Percentiles rank a stretch among this genome's conserved stretches.
Evolutionary conservation across 1,139 yeast species (phyloP).

Genomic region (Arxiozyma heterogenica): DNA sequence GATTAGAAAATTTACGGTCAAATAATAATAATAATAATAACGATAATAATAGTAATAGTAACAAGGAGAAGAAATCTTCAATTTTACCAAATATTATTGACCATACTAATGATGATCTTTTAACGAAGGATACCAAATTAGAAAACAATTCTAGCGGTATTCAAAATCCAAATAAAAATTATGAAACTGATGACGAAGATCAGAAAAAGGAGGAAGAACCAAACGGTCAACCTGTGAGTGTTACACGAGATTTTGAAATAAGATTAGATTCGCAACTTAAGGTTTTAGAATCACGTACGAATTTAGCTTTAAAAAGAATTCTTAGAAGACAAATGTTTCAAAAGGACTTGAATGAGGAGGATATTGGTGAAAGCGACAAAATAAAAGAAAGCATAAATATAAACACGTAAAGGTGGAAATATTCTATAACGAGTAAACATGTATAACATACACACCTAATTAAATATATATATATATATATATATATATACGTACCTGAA

Average conservation of each 20-base stretch:
- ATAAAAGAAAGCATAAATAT: background rate
- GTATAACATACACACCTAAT: background rate
- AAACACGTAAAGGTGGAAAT: background rate
- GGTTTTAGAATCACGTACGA: constrained; percentile 34
- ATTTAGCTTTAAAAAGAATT: constrained; percentile 33
- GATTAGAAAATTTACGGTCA: background rate
- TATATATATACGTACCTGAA: no score
- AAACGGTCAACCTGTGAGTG: background rate
- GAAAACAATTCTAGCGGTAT: background rate
- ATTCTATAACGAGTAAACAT: background rate
- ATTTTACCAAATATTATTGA: background rate
- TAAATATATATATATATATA: background rate
- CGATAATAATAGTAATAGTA: background rate
- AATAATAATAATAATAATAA: background rate
- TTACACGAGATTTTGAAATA: constrained; percentile 34
- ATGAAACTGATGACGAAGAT: background rate
- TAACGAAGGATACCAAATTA: background rate
- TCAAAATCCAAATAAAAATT: constrained; percentile 2
- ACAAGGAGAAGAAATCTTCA: background rate
- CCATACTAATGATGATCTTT: no score
- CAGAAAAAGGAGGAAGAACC: background rate
- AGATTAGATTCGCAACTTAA: constrained; percentile 34
- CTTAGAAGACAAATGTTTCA: constrained; percentile 34
- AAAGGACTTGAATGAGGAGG: constrained; percentile 3
- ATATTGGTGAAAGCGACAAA: constrained; percentile 1